Evolutionary conservation across 2,329 filamentous ascomycete genomes (phyloP).

Genomic region (Capronia epimyces): DNA sequence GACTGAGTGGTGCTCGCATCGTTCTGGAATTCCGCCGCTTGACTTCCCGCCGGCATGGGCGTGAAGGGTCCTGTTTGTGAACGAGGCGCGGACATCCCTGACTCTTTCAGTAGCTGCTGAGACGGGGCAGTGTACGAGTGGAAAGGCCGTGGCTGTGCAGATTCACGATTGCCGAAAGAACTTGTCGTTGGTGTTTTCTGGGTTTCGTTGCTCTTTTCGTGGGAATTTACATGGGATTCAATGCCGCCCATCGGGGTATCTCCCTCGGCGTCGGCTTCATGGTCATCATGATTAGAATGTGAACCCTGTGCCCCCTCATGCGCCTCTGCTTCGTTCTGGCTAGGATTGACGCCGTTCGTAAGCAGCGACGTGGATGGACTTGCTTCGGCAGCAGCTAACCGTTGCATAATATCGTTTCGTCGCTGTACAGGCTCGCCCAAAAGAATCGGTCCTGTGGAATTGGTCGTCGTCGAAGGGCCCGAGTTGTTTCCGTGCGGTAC

Average conservation of each 20-base stretch:
- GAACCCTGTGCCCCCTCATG: slow-evolving; percentile 40
- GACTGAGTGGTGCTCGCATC: slow-evolving; percentile 84
- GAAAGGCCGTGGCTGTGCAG: slow-evolving; percentile 44
- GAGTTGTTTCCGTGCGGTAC: slow-evolving; percentile 52
- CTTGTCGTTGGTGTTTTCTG: slow-evolving; percentile 45
- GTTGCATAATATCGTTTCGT: slow-evolving; percentile 30
- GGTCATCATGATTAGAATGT: slow-evolving; percentile 32
- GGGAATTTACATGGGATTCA: slow-evolving; percentile 46
- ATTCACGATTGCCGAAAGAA: slow-evolving; percentile 43
- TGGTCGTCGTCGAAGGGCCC: slow-evolving; percentile 34
- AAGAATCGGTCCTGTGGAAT: slow-evolving; percentile 47
- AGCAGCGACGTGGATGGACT: slow-evolving; percentile 35
- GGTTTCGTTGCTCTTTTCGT: slow-evolving; percentile 38
- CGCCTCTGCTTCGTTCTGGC: slow-evolving; percentile 19
- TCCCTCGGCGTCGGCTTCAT: slow-evolving; percentile 42
- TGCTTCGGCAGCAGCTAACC: slow-evolving; percentile 47
- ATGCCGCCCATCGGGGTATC: slow-evolving; percentile 61
- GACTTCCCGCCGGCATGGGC: slow-evolving; percentile 54
- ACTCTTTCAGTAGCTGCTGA: slow-evolving; percentile 42
- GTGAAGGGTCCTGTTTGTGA: slow-evolving; percentile 51
- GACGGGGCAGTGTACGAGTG: slow-evolving; percentile 45
- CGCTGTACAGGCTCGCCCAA: slow-evolving; percentile 62
- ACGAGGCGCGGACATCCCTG: slow-evolving; percentile 41
- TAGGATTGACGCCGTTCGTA: slow-evolving; percentile 39
- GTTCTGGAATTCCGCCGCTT: slow-evolving; percentile 63